phyloP scores from a whole-genome alignment of 108 stramenopile genomes.

The Nannochloropsis granulata region DNA sequence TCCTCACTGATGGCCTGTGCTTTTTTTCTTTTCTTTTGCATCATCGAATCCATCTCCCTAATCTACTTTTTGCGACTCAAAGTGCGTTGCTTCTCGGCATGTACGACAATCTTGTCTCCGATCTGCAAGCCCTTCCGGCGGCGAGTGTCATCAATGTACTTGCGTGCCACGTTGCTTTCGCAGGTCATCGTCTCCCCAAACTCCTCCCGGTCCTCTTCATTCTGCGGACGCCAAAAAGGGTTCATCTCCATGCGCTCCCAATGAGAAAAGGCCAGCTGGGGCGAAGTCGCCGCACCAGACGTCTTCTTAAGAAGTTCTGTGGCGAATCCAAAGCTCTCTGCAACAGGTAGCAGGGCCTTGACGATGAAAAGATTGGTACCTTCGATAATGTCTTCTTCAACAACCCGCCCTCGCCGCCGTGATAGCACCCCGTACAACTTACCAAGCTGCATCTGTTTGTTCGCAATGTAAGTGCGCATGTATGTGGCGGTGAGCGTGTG shows the following conservation, averaged over 20 bases:
- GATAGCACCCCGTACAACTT: slow-evolving; percentile 43
- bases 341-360: slow-evolving; percentile 34
- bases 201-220: slow-evolving; percentile 43
- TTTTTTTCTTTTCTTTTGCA: too few relatives aligned
- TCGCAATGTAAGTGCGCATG: too few relatives aligned
- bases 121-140: slow-evolving; percentile 38
- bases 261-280: slow-evolving; percentile 42
- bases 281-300: slow-evolving; percentile 41
- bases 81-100: slow-evolving; percentile 46
- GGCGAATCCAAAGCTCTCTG: slow-evolving; percentile 39
- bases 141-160: slow-evolving; percentile 31
- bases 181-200: slow-evolving; percentile 31
- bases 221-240: slow-evolving; percentile 44
- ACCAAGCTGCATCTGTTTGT: slow-evolving; percentile 33
- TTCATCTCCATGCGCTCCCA: slow-evolving; percentile 41
- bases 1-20: too few relatives aligned
- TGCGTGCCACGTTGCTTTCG: slow-evolving; percentile 30
- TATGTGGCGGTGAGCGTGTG: background rate
- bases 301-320: slow-evolving; percentile 39
- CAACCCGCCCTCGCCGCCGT: slow-evolving; percentile 20
- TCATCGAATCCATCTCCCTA: background rate
- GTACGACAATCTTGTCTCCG: slow-evolving; percentile 38
- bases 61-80: slow-evolving; percentile 37
- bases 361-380: slow-evolving; percentile 42
- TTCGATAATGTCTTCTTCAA: slow-evolving; percentile 38